Percentiles rank a stretch among this genome's conserved stretches.
phyloP scores from a whole-genome alignment of 2,329 filamentous ascomycete species.

The Beauveria asiatica region DNA sequence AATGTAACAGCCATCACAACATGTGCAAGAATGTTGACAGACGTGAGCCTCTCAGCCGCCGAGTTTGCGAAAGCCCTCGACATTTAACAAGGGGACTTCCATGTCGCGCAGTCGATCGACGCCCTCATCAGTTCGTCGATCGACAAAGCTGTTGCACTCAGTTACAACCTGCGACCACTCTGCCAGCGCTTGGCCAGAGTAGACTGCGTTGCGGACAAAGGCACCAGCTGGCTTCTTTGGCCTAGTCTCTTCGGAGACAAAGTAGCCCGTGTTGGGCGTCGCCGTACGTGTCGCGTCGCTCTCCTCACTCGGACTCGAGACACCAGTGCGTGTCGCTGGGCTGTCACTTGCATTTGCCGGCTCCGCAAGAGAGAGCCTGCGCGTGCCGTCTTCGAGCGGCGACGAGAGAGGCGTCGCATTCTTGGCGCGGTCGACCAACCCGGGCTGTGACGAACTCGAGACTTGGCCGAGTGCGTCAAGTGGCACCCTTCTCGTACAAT shows the following conservation, averaged over 20 bases:
- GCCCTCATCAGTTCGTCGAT: constrained; percentile 66
- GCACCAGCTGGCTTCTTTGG: constrained; percentile 39
- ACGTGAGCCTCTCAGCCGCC: constrained; percentile 18
- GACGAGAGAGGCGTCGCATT: constrained; percentile 36
- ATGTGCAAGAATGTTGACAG: too few species aligned
- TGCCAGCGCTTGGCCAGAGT: constrained; percentile 64
- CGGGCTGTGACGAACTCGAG: constrained; percentile 28
- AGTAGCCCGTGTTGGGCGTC: constrained; percentile 7
- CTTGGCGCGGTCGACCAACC: constrained; percentile 6
- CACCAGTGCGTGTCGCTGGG: constrained; percentile 16
- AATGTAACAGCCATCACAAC: background rate
- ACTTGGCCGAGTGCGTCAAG: constrained; percentile 26
- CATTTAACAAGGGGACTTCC: constrained; percentile 41
- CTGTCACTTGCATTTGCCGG: constrained; percentile 12
- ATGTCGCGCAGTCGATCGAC: constrained; percentile 57
- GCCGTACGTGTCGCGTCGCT: constrained; percentile 12
- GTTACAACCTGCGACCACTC: constrained; percentile 70
- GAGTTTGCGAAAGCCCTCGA: constrained; percentile 33
- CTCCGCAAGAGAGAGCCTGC: constrained; percentile 14
- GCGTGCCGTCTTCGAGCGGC: constrained; percentile 21
- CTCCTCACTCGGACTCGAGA: constrained; percentile 15
- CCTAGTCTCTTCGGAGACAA: constrained; percentile 19
- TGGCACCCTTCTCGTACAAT: constrained; percentile 22
- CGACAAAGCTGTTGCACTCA: constrained; percentile 76
- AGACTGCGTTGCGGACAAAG: constrained; percentile 42